phyloP scores from a whole-genome alignment of 768 basidiomycete genomes.

The Rhodotorula kratochvilovae region DNA sequence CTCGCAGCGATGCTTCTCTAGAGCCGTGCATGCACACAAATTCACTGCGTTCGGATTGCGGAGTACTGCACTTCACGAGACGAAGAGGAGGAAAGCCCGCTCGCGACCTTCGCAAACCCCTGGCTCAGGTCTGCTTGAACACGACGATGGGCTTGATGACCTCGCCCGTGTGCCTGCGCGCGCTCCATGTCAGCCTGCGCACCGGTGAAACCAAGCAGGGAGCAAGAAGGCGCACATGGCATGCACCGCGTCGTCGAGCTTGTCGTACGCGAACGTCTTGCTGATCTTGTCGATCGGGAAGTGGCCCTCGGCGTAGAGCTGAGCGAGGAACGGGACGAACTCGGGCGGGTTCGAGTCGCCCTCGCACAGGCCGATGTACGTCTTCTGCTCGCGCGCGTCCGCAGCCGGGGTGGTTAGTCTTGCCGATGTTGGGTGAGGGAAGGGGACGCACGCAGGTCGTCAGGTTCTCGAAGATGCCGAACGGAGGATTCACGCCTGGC shows the following conservation, averaged over 20 bases:
- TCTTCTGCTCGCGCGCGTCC: not conserved
- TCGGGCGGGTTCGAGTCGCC: slow-evolving; percentile 40
- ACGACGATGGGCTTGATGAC: slow-evolving; percentile 43
- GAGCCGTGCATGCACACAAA: too few species aligned
- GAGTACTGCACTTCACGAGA: too few species aligned
- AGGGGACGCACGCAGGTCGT: not conserved
- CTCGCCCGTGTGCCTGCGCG: slow-evolving; percentile 29
- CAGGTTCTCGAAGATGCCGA: slow-evolving; percentile 30
- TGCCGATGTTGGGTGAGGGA: too few species aligned
- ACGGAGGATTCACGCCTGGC: slow-evolving; percentile 10
- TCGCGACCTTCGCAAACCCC: too few species aligned
- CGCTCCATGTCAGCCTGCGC: not conserved
- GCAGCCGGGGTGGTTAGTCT: too few species aligned
- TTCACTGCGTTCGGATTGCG: too few species aligned
- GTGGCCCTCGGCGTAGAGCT: slow-evolving; percentile 42
- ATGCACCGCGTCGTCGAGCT: slow-evolving; percentile 40
- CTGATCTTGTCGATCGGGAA: slow-evolving; percentile 44
- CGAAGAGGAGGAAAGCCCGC: too few species aligned
- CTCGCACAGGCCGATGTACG: slow-evolving; percentile 25
- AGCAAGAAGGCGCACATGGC: slow-evolving; percentile 30
- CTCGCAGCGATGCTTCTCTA: too few species aligned
- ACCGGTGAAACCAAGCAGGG: not conserved
- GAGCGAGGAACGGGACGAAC: not conserved
- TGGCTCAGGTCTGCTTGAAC: not conserved
- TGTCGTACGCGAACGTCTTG: slow-evolving; percentile 36